These are phyloP conservation scores for Aspergillus incahuasiensis DNA, from an alignment of 495 filamentous ascomycete genomes.

Conservation along the genomic window DNA sequence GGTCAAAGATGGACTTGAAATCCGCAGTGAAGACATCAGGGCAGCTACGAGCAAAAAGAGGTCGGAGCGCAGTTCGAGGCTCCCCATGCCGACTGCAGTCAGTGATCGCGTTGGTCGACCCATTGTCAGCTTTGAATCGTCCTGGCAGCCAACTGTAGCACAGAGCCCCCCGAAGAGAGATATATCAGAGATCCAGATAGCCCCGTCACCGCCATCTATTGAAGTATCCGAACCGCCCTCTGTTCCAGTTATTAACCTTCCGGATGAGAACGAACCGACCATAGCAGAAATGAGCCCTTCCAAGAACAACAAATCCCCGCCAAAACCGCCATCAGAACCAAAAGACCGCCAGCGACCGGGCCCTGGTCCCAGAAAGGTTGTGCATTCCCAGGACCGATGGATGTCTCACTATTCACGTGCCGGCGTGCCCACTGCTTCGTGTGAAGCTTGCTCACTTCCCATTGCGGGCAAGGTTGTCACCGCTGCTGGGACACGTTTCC, in stretches of 20 bases:
- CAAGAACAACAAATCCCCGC: not conserved
- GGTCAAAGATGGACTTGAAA: conserved; percentile 70
- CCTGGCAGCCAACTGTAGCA: conserved; percentile 62
- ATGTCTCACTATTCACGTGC: conserved; percentile 48
- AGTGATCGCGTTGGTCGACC: conserved; percentile 79
- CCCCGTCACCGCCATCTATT: conserved; percentile 46
- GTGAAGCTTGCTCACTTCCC: conserved; percentile 73
- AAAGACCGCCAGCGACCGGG: conserved; percentile 16
- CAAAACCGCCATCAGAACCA: conserved; percentile 20
- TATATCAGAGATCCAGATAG: conserved; percentile 21
- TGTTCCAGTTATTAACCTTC: conserved; percentile 61
- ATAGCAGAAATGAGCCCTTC: conserved; percentile 33
- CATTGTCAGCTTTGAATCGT: conserved; percentile 86
- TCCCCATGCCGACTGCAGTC: conserved; percentile 81
- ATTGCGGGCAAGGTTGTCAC: conserved; percentile 90
- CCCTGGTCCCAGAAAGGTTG: conserved; percentile 20
- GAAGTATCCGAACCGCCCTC: conserved; percentile 50
- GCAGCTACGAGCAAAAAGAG: conserved; percentile 87
- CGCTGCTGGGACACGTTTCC: conserved; percentile 75
- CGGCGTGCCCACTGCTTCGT: conserved; percentile 64
- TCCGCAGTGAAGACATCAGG: conserved; percentile 79
- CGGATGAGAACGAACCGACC: conserved; percentile 43
- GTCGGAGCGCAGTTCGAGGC: conserved; percentile 75
- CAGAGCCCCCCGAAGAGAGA: conserved; percentile 18
- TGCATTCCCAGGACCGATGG: conserved; percentile 29